Conservation (phyloP, 305 asterid species). For the Fraxinus ornus region DNA sequence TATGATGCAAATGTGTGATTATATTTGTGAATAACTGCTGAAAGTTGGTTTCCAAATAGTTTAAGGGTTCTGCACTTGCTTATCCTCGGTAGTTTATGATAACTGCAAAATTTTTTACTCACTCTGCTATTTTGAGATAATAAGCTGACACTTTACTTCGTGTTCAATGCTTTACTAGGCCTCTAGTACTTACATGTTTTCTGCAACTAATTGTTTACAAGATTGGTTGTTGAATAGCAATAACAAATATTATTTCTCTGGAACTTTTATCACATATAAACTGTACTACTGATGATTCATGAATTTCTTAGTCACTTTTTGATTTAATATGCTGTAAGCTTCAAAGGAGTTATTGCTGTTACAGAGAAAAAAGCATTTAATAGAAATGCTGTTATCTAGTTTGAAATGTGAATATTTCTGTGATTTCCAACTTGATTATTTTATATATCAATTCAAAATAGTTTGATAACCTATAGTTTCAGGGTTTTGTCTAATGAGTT, state of each 20-base stretch:
- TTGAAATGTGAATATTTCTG: neutral
- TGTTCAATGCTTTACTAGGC: neutral
- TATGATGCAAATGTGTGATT: neutral
- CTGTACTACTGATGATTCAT: neutral
- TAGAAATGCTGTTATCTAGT: neutral
- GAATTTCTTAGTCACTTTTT: neutral
- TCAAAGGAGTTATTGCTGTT: neutral
- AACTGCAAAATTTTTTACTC: neutral
- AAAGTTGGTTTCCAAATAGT: slow-evolving; percentile 7
- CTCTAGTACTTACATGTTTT: neutral
- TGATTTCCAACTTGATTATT: too few species aligned
- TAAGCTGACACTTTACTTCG: neutral
- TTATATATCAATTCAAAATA: neutral
- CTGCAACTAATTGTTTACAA: neutral
- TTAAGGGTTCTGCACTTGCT: slow-evolving; percentile 6
- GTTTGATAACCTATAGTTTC: neutral
- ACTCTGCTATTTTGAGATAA: slow-evolving; percentile 2
- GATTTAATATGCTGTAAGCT: neutral
- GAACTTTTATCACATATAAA: neutral
- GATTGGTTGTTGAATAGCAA: neutral
- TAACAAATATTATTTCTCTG: neutral
- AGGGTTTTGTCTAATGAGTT: neutral
- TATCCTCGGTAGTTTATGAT: neutral
- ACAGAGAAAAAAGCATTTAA: neutral
- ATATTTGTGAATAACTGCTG: neutral